Base-by-base conservation (phyloP, 805 yeast species). In the Jamesozyma rosinii region DNA sequence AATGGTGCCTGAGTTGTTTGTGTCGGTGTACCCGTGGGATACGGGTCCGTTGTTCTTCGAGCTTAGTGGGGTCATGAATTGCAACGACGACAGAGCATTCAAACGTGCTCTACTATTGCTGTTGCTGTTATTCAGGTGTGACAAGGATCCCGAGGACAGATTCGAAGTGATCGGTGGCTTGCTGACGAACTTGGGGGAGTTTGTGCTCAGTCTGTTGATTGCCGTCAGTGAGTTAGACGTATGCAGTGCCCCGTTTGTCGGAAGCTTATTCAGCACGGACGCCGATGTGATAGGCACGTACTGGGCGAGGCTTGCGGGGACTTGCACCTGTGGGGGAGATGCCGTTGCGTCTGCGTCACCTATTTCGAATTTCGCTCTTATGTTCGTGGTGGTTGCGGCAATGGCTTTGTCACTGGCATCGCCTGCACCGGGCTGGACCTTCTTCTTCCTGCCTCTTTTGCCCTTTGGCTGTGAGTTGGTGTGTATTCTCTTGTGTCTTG, bases 401-500 rank as follows among this genome's bases (percentile, higher is more conserved):
- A 34, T 35, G 29, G 33, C 14, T 14, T 18, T 18, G 26, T 26
- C 29, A 27, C 10, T 37, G 5, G n/a, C 19, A 14, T 29, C 40
- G 11, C 11, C 14, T 26, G 22, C 8, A 18, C 5, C 8, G 20
- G 39, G 24, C 10, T 44, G 49, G 18, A 53, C 44, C 40, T 65
- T 66, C 60, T 67, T 68, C 53, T 65, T 60, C 41, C 69, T 61
- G 40, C 70, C 70, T 29, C 71, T 72, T 58, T 78, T 75, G 54
- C 82, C 78, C 58, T 81, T 72, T 26, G 83, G 76, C 43, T 77
- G 76, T 15, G 87, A 84, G 51, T 81, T 81, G 20, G 79, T 76
- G 59, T 83, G 89, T 45, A 81, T 82, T 46, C 88, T 68, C 39
- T 75, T 67, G 58, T 82, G 90, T 57, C 90, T 71, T 13, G 87